Evolutionary conservation across 2,329 filamentous ascomycete species (phyloP).

Genomic region (Talaromyces rugulosus): DNA sequence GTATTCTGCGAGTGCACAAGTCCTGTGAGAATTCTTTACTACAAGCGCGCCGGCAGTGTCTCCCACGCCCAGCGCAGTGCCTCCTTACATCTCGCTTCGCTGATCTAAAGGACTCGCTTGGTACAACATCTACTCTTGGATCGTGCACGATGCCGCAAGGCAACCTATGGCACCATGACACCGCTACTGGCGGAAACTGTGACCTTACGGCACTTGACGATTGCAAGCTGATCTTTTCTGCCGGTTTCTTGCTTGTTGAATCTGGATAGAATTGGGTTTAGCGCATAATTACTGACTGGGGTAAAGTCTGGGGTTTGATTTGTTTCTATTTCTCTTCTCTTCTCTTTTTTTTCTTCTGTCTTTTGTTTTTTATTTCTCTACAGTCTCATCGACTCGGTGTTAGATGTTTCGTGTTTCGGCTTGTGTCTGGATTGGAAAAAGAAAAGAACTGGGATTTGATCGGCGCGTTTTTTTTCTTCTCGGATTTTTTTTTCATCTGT

Average conservation of each 20-base stretch:
- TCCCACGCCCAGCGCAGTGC: neutral
- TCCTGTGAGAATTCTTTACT: neutral
- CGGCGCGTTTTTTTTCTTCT: neutral
- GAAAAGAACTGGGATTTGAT: neutral
- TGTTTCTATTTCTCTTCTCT: neutral
- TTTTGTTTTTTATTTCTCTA: neutral
- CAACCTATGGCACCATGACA: neutral
- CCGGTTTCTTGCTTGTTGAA: neutral
- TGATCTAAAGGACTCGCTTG: neutral
- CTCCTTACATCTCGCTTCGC: neutral
- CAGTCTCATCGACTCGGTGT: neutral
- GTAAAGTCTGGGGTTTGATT: neutral
- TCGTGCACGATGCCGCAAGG: neutral
- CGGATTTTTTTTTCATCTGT: neutral
- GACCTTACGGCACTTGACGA: neutral
- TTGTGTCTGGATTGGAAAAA: conserved; percentile 1
- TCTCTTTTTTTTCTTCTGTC: neutral
- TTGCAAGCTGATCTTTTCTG: neutral
- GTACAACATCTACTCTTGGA: neutral
- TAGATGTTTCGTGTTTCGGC: neutral
- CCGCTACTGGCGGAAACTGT: neutral
- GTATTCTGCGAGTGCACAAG: neutral
- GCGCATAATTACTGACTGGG: neutral
- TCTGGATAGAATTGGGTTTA: neutral
- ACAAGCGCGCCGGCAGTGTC: neutral